phyloP scores from a whole-genome alignment of 176 grass and related monocot species.

The Musa itinerans region DNA sequence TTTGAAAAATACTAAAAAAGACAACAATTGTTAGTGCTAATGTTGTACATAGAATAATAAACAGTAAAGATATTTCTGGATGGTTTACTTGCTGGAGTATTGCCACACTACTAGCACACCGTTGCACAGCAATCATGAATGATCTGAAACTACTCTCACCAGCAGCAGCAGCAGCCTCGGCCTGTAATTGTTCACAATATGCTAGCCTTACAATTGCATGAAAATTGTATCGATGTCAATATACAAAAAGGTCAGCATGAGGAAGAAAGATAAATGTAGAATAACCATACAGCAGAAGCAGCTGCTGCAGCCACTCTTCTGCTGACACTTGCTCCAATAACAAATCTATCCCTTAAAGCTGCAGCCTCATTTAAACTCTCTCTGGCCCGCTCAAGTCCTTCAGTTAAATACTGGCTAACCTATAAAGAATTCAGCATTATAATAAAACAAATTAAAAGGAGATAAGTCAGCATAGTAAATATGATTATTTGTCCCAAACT shows the following conservation, averaged over 20 bases:
- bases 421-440: conserved; percentile 19
- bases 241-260: not conserved
- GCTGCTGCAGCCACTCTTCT: conserved; percentile 82
- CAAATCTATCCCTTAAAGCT: conserved; percentile 58
- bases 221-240: not conserved
- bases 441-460: not conserved
- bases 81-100: conserved; percentile 90
- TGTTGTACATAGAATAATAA: not conserved
- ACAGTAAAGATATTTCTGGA: not conserved
- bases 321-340: conserved; percentile 91
- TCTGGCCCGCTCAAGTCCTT: conserved; percentile 88
- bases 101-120: conserved; percentile 87
- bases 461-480: not conserved
- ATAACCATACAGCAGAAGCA: conserved; percentile 70
- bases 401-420: conserved; percentile 93
- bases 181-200: conserved; percentile 35
- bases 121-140: conserved; percentile 95
- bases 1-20: conserved; percentile 81
- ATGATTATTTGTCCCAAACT: conserved; percentile 26
- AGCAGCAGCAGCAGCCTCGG: conserved; percentile 68
- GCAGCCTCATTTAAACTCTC: conserved; percentile 89
- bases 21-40: not conserved
- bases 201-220: conserved; percentile 2
- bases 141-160: conserved; percentile 92
- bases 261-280: conserved; percentile 14